Evolutionary conservation across 2,329 filamentous ascomycete species (phyloP), one percentile per base, ranked within the genome.

Genomic region (Ophiostoma ips): DNA sequence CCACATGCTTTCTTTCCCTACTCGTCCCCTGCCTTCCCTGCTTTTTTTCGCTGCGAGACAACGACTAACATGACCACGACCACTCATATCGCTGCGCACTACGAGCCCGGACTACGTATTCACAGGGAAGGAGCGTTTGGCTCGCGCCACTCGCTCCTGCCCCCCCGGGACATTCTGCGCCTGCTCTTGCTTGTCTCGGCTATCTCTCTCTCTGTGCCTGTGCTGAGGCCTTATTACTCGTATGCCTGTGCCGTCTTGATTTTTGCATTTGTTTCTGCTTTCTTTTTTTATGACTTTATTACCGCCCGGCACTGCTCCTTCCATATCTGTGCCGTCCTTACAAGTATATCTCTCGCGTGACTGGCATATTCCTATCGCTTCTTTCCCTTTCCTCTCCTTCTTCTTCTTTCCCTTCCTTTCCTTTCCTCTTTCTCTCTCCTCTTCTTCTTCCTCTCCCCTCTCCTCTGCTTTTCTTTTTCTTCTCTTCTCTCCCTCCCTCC

Each of bases 291-390:
- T n/a, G n/a, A n/a, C n/a, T n/a, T n/a, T n/a, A 40, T n/a, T 24
- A 10, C 5, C n/a, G 15, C 15, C 37, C 4, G 21, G n/a, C 37
- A 40, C 18, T 43, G 28, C 37, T 21, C 37, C 21, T 35, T 38
- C 41, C 19, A 30, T 49, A 3, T 49, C 46, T 46, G 18, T 16
- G 13, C 30, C 33, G 15, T 30, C 12, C 43, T 30, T 41, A 18
- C 48, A 31, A 36, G 47, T 48, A 48, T 48, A 48, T 48, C 45
- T 35, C 50, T 47, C 24, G 30, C 28, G 28, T 28, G 24, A 28
- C n/a, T 44, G 41, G n/a, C n/a, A 24, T 18, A 31, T 24, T 41
- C 40, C 30, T 31, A 36, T 46, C 28, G 18, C 21, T 44, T 21
- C 30, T 9, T 31, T 49, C 43, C 28, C 15, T 33, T 18, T 36